Base-by-base conservation (phyloP, 176 grass and related monocot species). In the Calamus simplicifolius region DNA sequence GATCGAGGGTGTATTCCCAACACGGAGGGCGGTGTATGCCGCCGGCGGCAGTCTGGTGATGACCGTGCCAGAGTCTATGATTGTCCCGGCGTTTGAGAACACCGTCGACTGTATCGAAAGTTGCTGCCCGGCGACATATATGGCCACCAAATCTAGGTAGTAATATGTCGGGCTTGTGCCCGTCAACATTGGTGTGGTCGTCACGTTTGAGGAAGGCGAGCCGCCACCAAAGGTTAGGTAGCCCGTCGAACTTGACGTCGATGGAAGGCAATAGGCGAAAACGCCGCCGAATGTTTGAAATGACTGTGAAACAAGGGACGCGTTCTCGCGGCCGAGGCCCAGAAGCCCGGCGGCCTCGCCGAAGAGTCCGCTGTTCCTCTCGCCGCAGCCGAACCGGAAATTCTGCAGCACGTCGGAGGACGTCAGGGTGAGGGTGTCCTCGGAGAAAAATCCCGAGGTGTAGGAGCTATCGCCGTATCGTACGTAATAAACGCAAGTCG, bases 1-100 rank as follows among this genome's bases (percentile, higher is more conserved):
- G n/a, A n/a, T n/a, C n/a, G n/a, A n/a, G n/a, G n/a, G n/a, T n/a
- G n/a, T n/a, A n/a, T n/a, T n/a, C n/a, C n/a, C n/a, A n/a, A n/a
- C n/a, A n/a, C 79, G 58, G 4, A 97, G 75, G 5, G 87, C 51
- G 1, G 8, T 10, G 87, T 97, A 97, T 18, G 93, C 87, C 18
- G 31, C 30, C 2, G 69, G 58, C n/a, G 84, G 92, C 1, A 91
- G 75, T 28, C 92, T 79, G 3, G 81, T 85, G 84, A 97, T 91
- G 30, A 97, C 87, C 29, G 92, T 97, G 54, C 87, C 92, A 5
- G 92, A 97, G 61, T 97, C 92, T 18, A 97, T 80, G 16, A 97
- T 60, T 35, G 84, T 63, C 5, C 84, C 87, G 23, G 68, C 58
- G 5, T n/a, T 18, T 14, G 71, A 25, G 61, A 96, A 96, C 35